These are phyloP conservation scores for Tricholoma flavovirens DNA, from an alignment of 768 basidiomycete species.

Conservation along the genomic window DNA sequence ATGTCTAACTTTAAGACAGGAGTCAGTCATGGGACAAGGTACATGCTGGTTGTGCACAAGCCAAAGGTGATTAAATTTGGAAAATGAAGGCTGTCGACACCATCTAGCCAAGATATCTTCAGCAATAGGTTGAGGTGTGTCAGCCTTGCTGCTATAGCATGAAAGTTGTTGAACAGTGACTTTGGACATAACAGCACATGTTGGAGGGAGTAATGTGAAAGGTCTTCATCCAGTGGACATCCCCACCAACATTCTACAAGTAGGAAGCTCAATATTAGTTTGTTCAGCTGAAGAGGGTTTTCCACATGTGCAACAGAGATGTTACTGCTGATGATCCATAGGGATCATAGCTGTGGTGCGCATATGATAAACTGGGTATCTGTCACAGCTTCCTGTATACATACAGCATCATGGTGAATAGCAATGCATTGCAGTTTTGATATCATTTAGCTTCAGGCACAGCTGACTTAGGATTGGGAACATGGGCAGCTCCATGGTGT, in stretches of 20 bases:
- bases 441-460: not conserved
- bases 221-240: not conserved
- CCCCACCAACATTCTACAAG: not conserved
- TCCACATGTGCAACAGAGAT: not conserved
- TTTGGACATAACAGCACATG: not conserved
- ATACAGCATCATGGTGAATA: no score
- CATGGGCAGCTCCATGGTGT: not conserved
- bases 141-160: not conserved
- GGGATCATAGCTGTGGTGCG: not conserved
- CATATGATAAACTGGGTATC: not conserved
- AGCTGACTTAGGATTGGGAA: not conserved
- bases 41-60: not conserved
- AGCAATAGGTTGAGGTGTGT: not conserved
- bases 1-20: not conserved
- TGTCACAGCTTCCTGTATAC: no score
- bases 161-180: not conserved
- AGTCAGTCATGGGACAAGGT: not conserved
- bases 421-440: no score
- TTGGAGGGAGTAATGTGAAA: not conserved
- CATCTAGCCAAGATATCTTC: not conserved
- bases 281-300: not conserved
- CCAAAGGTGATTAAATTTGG: not conserved
- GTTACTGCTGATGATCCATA: not conserved
- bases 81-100: not conserved
- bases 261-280: not conserved